A percentile compares a stretch with the other conserved stretches of the same genome.
phyloP scores from a whole-genome alignment of 495 filamentous ascomycete genomes.

The Pseudotulostoma volvatum region DNA sequence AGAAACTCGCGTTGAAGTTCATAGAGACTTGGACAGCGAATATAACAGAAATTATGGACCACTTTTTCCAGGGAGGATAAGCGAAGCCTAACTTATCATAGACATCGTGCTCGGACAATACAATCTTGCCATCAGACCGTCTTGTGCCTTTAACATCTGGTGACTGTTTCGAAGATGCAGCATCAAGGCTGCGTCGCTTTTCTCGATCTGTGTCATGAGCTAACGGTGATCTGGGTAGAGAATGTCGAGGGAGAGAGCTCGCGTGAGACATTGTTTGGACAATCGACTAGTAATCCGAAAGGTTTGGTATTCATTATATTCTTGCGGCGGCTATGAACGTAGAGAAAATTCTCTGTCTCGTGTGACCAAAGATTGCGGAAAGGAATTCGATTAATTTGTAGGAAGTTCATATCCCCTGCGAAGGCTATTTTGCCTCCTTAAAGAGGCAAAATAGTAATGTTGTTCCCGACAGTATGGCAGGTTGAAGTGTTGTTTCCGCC shows the following conservation, averaged over 20 bases:
- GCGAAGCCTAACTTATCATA: constrained; percentile 42
- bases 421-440: not conserved
- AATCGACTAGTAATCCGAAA: too few species aligned
- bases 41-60: constrained; percentile 48
- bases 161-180: constrained; percentile 1
- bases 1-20: constrained; percentile 59
- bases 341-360: too few species aligned
- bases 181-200: not conserved
- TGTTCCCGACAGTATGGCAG: too few species aligned
- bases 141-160: constrained; percentile 3
- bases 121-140: constrained; percentile 28
- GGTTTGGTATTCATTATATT: too few species aligned
- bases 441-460: not conserved
- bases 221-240: not conserved
- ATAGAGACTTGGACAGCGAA: constrained; percentile 55
- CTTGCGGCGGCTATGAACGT: too few species aligned
- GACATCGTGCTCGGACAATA: constrained; percentile 40
- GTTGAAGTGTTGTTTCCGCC: too few species aligned
- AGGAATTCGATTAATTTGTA: too few species aligned
- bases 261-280: too few species aligned
- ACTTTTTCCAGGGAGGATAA: constrained; percentile 45
- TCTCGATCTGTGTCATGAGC: not conserved
- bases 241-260: not conserved
- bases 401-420: not conserved
- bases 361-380: too few species aligned